Evolutionary conservation across 768 basidiomycete genomes (phyloP).

Genomic region (Boletus subcaerulescens): DNA sequence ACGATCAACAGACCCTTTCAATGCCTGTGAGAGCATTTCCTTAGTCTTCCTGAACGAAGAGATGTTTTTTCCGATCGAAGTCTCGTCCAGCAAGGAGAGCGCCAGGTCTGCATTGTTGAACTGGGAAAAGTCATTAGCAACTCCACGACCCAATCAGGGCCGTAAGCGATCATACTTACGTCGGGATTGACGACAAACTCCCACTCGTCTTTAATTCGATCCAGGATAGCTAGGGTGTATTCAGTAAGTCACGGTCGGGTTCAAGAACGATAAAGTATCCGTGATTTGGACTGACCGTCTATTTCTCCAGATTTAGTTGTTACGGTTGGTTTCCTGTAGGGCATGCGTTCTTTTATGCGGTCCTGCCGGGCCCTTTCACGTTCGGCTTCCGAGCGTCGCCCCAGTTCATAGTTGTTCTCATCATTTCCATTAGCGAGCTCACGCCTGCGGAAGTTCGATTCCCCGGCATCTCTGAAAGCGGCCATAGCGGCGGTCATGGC

Average conservation of each 20-base stretch:
- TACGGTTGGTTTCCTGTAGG: slow-evolving; percentile 51
- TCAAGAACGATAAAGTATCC: not conserved
- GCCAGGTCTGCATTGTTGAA: slow-evolving; percentile 96
- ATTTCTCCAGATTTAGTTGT: slow-evolving; percentile 74
- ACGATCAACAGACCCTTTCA: slow-evolving; percentile 90
- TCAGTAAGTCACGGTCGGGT: slow-evolving; percentile 1
- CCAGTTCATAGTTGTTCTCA: slow-evolving; percentile 54
- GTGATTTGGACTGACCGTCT: slow-evolving; percentile 57
- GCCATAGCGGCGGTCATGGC: slow-evolving; percentile 57
- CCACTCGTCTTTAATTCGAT: slow-evolving; percentile 88
- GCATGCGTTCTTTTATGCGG: slow-evolving; percentile 64
- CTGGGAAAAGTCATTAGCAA: slow-evolving; percentile 35
- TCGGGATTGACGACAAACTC: slow-evolving; percentile 81
- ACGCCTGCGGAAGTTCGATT: slow-evolving; percentile 49
- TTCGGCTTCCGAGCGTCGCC: slow-evolving; percentile 59
- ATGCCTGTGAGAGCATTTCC: slow-evolving; percentile 68
- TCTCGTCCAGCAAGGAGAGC: slow-evolving; percentile 79
- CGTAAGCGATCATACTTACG: slow-evolving; percentile 41
- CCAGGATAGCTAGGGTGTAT: slow-evolving; percentile 60
- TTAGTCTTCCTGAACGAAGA: slow-evolving; percentile 76
- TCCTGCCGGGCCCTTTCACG: slow-evolving; percentile 65
- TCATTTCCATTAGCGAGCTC: slow-evolving; percentile 50
- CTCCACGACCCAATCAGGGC: not conserved
- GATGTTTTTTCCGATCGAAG: slow-evolving; percentile 69
- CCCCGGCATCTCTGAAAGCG: slow-evolving; percentile 61